Conservation (phyloP, 305 asterid species). For the Ilex paraguariensis region DNA sequence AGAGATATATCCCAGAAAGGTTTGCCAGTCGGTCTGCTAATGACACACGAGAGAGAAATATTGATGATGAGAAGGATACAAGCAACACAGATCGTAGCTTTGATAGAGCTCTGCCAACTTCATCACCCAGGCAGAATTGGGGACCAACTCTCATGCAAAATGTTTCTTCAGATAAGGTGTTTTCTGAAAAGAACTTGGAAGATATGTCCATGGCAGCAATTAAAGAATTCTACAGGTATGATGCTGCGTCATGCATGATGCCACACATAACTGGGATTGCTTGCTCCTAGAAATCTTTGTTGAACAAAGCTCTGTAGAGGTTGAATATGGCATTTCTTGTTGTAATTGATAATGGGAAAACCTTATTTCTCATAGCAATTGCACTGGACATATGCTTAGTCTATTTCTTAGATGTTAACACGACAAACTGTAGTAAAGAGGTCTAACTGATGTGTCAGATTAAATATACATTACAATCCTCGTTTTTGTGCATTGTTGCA, state of each 20-base stretch:
- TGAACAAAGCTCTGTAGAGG: slow-evolving; percentile 2
- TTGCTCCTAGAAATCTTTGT: slow-evolving; percentile 3
- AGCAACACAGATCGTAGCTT: slow-evolving; percentile 40
- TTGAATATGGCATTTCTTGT: not conserved
- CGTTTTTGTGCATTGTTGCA: too few species aligned
- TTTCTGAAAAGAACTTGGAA: slow-evolving; percentile 49
- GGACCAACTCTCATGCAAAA: slow-evolving; percentile 26
- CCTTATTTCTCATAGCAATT: too few species aligned
- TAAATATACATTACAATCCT: too few species aligned
- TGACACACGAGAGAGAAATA: slow-evolving; percentile 35
- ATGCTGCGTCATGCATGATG: slow-evolving; percentile 7
- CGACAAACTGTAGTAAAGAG: too few species aligned
- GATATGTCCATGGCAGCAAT: slow-evolving; percentile 65
- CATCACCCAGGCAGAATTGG: slow-evolving; percentile 43
- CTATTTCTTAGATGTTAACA: too few species aligned
- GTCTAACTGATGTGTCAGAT: too few species aligned
- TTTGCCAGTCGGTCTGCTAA: slow-evolving; percentile 31
- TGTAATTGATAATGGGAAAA: too few species aligned
- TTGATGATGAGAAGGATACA: slow-evolving; percentile 40
- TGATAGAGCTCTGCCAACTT: slow-evolving; percentile 43
- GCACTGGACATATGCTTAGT: too few species aligned
- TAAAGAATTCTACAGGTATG: slow-evolving; percentile 83
- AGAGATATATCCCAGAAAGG: slow-evolving; percentile 48
- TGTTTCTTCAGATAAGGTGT: slow-evolving; percentile 44
- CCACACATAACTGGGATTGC: slow-evolving; percentile 1